Percentiles rank a stretch among this genome's conserved stretches.
Conservation (phyloP, 2,329 filamentous ascomycete genomes). For the Lachnellula subtilissima region DNA sequence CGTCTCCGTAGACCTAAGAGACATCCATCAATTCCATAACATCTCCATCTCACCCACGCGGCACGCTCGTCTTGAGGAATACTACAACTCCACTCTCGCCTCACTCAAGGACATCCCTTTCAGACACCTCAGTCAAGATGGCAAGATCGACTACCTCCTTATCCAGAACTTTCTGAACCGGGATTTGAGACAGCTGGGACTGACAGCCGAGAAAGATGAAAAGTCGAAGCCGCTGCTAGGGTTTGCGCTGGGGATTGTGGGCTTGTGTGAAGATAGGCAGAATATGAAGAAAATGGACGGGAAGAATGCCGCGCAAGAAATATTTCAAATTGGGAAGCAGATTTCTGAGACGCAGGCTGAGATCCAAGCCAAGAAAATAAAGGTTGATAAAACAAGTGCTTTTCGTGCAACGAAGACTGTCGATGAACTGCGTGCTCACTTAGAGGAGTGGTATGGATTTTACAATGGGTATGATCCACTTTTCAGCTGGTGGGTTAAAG, state of each 20-base stretch:
- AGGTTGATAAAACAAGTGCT: conserved; percentile 38
- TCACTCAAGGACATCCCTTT: conserved; percentile 35
- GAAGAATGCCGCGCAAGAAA: conserved; percentile 38
- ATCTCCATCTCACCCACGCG: conserved; percentile 42
- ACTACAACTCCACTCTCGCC: conserved; percentile 39
- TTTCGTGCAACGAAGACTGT: conserved; percentile 44
- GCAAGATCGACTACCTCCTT: conserved; percentile 45
- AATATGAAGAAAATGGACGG: conserved; percentile 40
- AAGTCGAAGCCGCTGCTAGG: conserved; percentile 40
- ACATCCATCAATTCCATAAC: conserved; percentile 46
- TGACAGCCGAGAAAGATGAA: conserved; percentile 35
- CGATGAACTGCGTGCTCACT: conserved; percentile 35
- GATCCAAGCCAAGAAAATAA: conserved; percentile 34
- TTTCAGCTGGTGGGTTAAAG: conserved; percentile 52
- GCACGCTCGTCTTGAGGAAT: conserved; percentile 36
- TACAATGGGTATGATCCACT: conserved; percentile 51
- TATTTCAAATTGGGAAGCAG: conserved; percentile 35
- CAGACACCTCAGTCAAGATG: conserved; percentile 38
- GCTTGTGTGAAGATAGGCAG: conserved; percentile 45
- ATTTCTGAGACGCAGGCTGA: conserved; percentile 33
- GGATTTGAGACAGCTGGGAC: conserved; percentile 33
- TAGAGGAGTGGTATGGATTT: conserved; percentile 46
- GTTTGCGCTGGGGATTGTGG: conserved; percentile 39
- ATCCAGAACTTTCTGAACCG: conserved; percentile 42
- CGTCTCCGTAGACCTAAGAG: conserved; percentile 40